Evolutionary conservation across 495 filamentous ascomycete genomes (phyloP), one percentile per base, ranked within the genome.

Genomic region (Antarctomyces pellizariae): DNA sequence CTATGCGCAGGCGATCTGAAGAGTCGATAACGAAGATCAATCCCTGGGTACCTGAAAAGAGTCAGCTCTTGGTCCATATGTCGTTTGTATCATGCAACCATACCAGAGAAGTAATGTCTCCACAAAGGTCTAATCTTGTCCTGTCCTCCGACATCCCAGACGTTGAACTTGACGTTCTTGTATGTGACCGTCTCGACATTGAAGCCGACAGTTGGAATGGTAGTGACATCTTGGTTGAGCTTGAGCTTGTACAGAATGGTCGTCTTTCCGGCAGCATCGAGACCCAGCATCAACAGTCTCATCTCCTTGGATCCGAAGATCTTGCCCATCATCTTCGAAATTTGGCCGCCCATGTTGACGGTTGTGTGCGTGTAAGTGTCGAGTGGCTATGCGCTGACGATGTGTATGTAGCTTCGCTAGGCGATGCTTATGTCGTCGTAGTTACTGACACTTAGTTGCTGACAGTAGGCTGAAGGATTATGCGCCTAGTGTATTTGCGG

Each of bases 211-310:
- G 86, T 95, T 14, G 86, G 86, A 39, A 99, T 95, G n/a, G 89
- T 95, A 25, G 89, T 95, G 39, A 99, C 82, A 38, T 89, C 76
- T 50, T 91, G 82, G 47, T 90, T 80, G 36, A 95, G 69, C 63
- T 95, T 95, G 46, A 97, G 66, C 62, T 92, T 92, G 65, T 97
- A 97, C n/a, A 97, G 71, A 46, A 97, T 97, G 18, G 86, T 97
- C 13, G 86, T 97, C 63, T 97, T 97, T 52, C 86, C 86, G 29
- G 86, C 86, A 37, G 86, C 86, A 53, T 97, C 86, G 30, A 97
- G 65, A 30, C 86, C 86, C 46, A 97, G 60, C 86, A 97, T 97
- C 40, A 97, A 57, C 48, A 97, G 67, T 36, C 86, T 73, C 76
- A 97, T 92, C 53, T 97, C 89, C 57, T 90, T 89, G 26, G 83